Evolutionary conservation across 495 filamentous ascomycete genomes (phyloP), one percentile per base, ranked within the genome.

Genomic region (Aspergillus steynii): DNA sequence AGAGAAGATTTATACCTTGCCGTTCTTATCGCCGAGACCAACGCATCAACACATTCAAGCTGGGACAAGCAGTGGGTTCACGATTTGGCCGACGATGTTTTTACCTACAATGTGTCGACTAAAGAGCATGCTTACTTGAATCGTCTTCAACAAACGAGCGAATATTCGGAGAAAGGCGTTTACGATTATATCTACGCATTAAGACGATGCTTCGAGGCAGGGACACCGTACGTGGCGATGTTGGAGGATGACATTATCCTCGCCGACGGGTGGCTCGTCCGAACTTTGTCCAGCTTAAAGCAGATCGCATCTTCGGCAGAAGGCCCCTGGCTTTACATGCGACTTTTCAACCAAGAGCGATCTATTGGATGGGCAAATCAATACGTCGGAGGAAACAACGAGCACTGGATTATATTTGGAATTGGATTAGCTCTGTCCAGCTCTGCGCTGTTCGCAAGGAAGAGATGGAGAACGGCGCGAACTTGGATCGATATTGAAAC

Each of bases 231-330:
- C 29, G 26, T 55, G 25, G 53, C 53, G 10, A 26, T 55, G 15
- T 55, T 55, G 3, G 53, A 55, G 26, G 53, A 55, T 34, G 53
- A 55, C 25, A 46, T 55, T 27, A 45, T 55, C 3, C 37, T 55
- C 3, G 53, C 53, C 0, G 26, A 55, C 14, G 34, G 32, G 14
- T 55, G 53, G 32, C 27, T 55, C n/a, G 15, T 46, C 20, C 53
- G 37, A 1, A 46, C 53, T 15, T 26, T 55, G 4, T 12, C 15
- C 6, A 20, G 20, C 3, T 26, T 55, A 0, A 14, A 3, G 9
- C 32, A 46, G 25, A 55, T 55, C 28, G 9, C 29, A 9, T 27
- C 29, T 2, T 34, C 29, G 0, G 25, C 6, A 4, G 5, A 10
- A 29, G 5, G 26, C 5, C 4, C 15, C 4, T 55, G 53, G 53